Evolutionary conservation across 257 asterid genomes (phyloP), one percentile per base, ranked within the genome.

Genomic region (Nyctanthes arbortristis): DNA sequence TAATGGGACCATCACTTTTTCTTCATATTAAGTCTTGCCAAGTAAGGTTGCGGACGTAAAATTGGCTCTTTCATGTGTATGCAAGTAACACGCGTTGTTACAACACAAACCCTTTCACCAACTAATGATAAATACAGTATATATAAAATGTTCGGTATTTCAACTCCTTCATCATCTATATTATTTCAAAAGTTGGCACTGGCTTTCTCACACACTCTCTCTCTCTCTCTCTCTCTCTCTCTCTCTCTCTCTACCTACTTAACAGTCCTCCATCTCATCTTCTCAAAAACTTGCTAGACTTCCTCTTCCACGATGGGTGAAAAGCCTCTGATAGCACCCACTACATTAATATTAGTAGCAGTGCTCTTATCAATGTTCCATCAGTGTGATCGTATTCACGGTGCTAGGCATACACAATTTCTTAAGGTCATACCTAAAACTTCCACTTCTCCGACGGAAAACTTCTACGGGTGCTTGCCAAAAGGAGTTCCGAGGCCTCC

Each of bases 391-490:
- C 58, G 9, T 7, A 14, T 52, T 52, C 58, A 52, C 22, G 3
- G 58, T 22, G 29, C 58, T 52, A 52, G 58, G 58, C 58, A 52
- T 52, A 22, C 58, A 52, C 30, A 22, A 52, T 52, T 52, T 20
- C 29, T 22, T 20, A 52, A 52, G 29, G 58, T 52, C 16, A 52
- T 7, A 14, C 58, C 58, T 52, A 20, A 52, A 52, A 5, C 58
- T 20, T 2, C 3, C 6, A n/a, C 5, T 52, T 22, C 30, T 1
- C 29, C 58, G n/a, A n/a, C n/a, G 58, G 58, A 6, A 4, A 52
- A 52, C 28, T 20, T 52, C 29, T 22, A 22, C 3, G 58, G 30
- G 30, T 52, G 1, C 22, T 52, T 52, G 30, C 58, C 58, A 5
- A 52, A 52, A 52, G 58, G 58, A 52, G 16, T 20, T 12, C 30